Conservation (phyloP, 1,284 basidiomycete species). For the Puccinia brachypodii region DNA sequence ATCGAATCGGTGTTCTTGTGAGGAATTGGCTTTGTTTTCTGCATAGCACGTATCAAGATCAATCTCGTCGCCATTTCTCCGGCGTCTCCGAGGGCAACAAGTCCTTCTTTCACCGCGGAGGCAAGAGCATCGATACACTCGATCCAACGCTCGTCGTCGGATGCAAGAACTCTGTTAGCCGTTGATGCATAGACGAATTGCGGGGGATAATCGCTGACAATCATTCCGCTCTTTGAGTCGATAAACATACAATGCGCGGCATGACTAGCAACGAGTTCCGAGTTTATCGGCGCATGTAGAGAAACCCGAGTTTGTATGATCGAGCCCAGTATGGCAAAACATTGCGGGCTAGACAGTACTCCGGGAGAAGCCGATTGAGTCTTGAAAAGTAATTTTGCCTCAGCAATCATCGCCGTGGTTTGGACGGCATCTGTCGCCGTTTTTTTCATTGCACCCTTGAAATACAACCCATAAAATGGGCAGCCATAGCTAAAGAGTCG, state of each 20-base stretch:
- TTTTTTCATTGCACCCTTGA: not conserved
- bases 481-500: conserved; percentile 3
- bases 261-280: not conserved
- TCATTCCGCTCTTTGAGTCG: not conserved
- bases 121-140: not conserved
- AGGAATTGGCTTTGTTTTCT: not conserved
- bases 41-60: not conserved
- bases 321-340: conserved; percentile 2
- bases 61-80: not conserved
- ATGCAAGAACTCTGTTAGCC: not conserved
- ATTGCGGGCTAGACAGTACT: not conserved
- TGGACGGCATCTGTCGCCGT: not conserved
- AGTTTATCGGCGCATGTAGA: not conserved
- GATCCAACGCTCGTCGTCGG: not conserved
- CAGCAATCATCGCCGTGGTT: not conserved
- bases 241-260: not conserved
- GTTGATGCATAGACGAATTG: conserved; percentile 7
- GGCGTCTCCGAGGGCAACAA: not conserved
- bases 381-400: not conserved
- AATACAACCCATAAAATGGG: conserved; percentile 20
- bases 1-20: not conserved
- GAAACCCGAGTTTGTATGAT: not conserved
- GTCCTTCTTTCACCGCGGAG: not conserved
- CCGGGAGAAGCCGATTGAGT: not conserved
- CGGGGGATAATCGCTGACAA: conserved; percentile 17